Evolutionary conservation across 2,329 filamentous ascomycete species (phyloP).

Genomic region (Ceratocystis albifundus): DNA sequence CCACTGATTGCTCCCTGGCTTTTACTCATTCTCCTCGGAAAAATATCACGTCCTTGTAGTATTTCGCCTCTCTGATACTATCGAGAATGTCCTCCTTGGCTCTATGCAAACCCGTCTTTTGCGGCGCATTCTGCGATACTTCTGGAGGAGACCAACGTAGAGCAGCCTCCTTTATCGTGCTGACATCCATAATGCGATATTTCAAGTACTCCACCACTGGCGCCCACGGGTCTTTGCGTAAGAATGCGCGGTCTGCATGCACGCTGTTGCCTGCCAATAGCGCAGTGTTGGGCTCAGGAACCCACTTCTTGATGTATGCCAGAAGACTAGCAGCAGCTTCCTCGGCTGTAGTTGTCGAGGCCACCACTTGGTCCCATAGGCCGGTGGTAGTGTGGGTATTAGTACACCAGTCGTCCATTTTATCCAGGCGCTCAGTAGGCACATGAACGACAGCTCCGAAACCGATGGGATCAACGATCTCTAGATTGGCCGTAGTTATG

Average conservation of each 20-base stretch:
- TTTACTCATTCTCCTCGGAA: conserved; percentile 22
- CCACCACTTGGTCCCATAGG: conserved; percentile 49
- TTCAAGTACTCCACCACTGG: conserved; percentile 66
- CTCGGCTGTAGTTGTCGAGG: conserved; percentile 48
- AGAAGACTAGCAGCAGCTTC: conserved; percentile 66
- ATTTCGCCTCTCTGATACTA: conserved; percentile 83
- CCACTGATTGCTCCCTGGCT: not conserved
- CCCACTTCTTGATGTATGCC: conserved; percentile 60
- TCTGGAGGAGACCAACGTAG: conserved; percentile 63
- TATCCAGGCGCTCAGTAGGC: conserved; percentile 53
- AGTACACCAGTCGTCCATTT: conserved; percentile 85
- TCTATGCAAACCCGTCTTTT: conserved; percentile 67
- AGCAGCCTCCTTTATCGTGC: conserved; percentile 80
- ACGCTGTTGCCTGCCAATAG: conserved; percentile 87
- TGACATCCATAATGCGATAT: conserved; percentile 87
- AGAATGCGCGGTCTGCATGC: conserved; percentile 76
- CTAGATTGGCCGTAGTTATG: conserved; percentile 70
- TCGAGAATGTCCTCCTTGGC: conserved; percentile 85
- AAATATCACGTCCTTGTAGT: conserved; percentile 66
- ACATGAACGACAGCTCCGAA: conserved; percentile 75
- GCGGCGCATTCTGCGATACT: conserved; percentile 50
- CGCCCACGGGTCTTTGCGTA: conserved; percentile 62
- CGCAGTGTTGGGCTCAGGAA: conserved; percentile 55
- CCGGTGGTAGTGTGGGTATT: conserved; percentile 69
- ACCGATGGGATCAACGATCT: conserved; percentile 61